Conservation (phyloP, 2,329 filamentous ascomycete genomes). For the Botrytis fragariae region DNA sequence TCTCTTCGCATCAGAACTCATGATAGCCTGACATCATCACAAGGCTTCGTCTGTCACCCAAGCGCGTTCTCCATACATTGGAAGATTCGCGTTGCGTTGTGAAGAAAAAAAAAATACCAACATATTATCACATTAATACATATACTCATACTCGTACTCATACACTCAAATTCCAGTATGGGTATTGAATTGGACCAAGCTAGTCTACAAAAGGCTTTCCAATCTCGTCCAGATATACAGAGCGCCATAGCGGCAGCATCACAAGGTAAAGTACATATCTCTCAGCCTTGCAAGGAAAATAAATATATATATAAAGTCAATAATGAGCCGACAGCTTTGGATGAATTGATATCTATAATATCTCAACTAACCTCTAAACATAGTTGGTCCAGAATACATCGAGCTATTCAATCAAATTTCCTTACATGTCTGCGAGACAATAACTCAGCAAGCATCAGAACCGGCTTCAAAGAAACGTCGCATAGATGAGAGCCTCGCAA, state of each 20-base stretch:
- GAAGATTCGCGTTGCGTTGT: constrained; percentile 16
- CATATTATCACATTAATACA: background rate
- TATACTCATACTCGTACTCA: background rate
- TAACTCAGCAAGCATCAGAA: constrained; percentile 26
- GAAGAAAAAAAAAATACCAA: constrained; percentile 6
- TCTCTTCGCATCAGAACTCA: background rate
- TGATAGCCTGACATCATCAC: constrained; percentile 21
- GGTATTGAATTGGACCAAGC: constrained; percentile 32
- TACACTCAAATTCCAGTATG: constrained; percentile 26
- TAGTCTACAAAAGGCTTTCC: constrained; percentile 36
- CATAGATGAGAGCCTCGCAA: constrained; percentile 33
- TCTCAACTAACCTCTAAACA: background rate
- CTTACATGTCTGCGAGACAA: constrained; percentile 31
- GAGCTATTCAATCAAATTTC: constrained; percentile 41
- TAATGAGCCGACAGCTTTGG: background rate
- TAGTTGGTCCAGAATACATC: constrained; percentile 35
- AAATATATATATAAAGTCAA: background rate
- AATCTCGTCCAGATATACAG: constrained; percentile 36
- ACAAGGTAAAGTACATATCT: constrained; percentile 31
- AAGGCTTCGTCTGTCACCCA: constrained; percentile 18
- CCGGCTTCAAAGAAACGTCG: constrained; percentile 37
- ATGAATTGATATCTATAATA: background rate
- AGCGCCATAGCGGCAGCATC: constrained; percentile 37
- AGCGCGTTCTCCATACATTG: constrained; percentile 13
- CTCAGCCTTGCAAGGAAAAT: constrained; percentile 20